Conservation (phyloP, 176 grass and related monocot genomes). For the Aechmea fasciata region DNA sequence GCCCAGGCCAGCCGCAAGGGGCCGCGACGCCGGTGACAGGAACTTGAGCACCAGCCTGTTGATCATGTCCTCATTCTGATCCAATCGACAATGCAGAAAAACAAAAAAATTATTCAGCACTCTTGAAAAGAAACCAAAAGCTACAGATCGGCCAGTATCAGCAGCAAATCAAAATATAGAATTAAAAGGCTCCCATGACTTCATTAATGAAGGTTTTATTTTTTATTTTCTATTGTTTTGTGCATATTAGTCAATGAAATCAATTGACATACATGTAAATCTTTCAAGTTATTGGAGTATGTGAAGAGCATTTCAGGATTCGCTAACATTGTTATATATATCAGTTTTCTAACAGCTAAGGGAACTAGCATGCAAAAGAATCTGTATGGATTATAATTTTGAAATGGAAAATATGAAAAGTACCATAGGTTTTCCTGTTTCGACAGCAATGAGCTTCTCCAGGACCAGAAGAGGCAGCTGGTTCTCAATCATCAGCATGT, state of each 20-base stretch:
- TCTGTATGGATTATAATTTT: too few relatives aligned
- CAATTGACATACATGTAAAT: too few relatives aligned
- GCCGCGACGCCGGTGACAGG: not conserved
- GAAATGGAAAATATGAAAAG: not conserved
- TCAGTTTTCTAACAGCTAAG: not conserved
- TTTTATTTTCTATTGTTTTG: too few relatives aligned
- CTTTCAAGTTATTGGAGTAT: too few relatives aligned
- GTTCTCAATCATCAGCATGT: conserved; percentile 87
- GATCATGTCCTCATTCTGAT: conserved; percentile 31
- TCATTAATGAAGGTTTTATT: too few relatives aligned
- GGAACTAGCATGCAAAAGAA: not conserved
- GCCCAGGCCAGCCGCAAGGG: not conserved
- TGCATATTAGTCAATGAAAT: too few relatives aligned
- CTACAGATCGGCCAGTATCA: too few relatives aligned
- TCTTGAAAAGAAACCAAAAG: not conserved
- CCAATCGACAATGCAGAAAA: not conserved
- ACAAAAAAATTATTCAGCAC: not conserved
- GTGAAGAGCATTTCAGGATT: too few relatives aligned
- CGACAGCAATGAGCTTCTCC: conserved; percentile 35
- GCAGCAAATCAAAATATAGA: too few relatives aligned
- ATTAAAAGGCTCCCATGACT: too few relatives aligned
- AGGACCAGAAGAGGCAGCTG: conserved; percentile 60
- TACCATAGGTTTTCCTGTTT: conserved; percentile 27
- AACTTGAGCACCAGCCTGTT: conserved; percentile 59
- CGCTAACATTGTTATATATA: too few relatives aligned